Conservation (phyloP, 2,329 filamentous ascomycete species). For the Aspergillus aculeatinus region DNA sequence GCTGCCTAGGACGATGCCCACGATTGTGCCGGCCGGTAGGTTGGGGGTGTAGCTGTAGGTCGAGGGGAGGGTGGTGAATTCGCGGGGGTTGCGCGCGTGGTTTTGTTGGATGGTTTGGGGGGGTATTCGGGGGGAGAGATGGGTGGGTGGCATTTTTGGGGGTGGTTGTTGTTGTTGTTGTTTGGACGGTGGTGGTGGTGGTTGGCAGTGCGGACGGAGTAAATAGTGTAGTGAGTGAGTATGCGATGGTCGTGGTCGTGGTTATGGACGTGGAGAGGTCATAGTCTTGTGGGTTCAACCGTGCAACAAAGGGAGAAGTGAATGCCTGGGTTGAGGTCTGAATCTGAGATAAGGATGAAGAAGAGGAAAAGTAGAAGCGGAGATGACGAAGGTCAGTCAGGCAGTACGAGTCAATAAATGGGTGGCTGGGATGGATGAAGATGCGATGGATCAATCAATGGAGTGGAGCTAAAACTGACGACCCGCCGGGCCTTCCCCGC, state of each 20-base stretch:
- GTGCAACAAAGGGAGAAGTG: no score
- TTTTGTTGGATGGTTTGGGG: background rate
- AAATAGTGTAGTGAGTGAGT: background rate
- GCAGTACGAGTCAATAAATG: background rate
- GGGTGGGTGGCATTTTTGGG: background rate
- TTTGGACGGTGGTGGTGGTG: background rate
- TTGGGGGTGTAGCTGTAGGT: slow-evolving; percentile 58
- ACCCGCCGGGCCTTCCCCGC: no score
- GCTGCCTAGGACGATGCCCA: slow-evolving; percentile 55
- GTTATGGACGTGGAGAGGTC: background rate
- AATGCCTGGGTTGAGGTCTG: no score
- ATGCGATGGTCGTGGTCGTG: background rate
- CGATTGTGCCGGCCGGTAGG: slow-evolving; percentile 57
- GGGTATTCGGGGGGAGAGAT: no score
- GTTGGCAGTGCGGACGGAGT: background rate
- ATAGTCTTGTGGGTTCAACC: background rate
- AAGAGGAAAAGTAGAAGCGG: background rate
- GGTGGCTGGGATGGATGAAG: background rate
- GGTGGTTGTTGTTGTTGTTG: background rate
- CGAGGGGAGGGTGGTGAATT: slow-evolving; percentile 49
- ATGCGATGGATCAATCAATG: background rate
- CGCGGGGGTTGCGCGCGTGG: background rate
- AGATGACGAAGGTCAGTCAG: background rate
- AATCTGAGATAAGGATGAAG: no score
- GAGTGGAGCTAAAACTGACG: no score